Evolutionary conservation across 257 asterid genomes (phyloP), one percentile per base, ranked within the genome.

Genomic region (Jacaranda copaia): DNA sequence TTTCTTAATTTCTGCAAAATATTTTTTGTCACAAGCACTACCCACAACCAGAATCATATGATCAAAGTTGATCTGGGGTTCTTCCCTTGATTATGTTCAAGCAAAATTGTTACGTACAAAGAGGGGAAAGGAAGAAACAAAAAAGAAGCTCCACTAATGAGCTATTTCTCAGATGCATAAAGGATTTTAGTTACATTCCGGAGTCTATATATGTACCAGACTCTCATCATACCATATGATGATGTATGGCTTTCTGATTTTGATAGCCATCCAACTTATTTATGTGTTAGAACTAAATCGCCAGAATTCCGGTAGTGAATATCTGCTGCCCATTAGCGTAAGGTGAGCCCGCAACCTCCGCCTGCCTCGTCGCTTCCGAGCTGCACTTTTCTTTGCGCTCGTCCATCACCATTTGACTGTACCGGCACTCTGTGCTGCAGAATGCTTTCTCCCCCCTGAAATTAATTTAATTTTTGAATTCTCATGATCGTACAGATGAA

Each of bases 381-480:
- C 88, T 76, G 73, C 92, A 81, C 79, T 89, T 89, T 38, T 88
- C 96, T 70, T 64, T 87, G 62, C 85, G 84, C 76, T 93, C 96
- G 13, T 93, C 98, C 69, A 72, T 43, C 83, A 81, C 87, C 43
- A 93, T 89, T 18, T 93, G 94, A 79, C 80, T 80, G 81, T 80
- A 84, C 36, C 96, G 82, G 67, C 97, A 93, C 91, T 93, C 98
- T 6, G 86, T 43, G 68, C 98, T 93, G 75, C 98, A 93, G 65
- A 93, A 93, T 11, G 91, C 96, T 74, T 86, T 93, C 72, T 93
- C 98, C 5, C 98, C 97, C 85, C 97, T 93, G 87, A 68, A 89
- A 73, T 46, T 3, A 2, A 25, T 25, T 25, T 25, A 2, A 25
- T 25, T 25, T 25, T 25, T 25, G 32, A 25, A 0, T 25, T 25